Base-by-base conservation (phyloP, 2,329 filamentous ascomycete genomes). In the Hymenoscyphus scutula region DNA sequence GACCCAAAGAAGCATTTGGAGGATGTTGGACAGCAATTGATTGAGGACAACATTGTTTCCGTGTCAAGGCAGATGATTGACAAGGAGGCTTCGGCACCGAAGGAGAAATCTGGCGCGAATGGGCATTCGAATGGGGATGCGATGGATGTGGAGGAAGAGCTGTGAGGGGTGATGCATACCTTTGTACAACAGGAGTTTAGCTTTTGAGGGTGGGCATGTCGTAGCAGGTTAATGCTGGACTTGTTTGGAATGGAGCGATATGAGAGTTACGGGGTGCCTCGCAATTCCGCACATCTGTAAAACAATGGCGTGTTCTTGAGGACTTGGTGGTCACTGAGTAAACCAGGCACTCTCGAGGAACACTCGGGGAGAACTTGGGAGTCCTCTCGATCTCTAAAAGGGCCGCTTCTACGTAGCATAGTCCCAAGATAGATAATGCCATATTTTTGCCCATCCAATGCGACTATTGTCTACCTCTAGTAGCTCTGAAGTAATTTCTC, bases 11-110 rank as follows among this genome's bases (percentile, higher is more conserved):
- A 99, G 83, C 96, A 99, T 77, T 84, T 99, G 74, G 93, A 97
- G 78, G 92, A 97, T 71, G 91, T 99, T 55, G 95, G 95, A 61
- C 93, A 97, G 78, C 89, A 96, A 76, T 84, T 98, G 68, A 98
- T 99, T 73, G 96, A 99, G 80, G 95, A 99, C 84, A 99, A 99
- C 79, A 99, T 99, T 68, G 95, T 99, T 13, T 91, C 92, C 3
- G 93, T 99, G n/a, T 96, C 92, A 68, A 85, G 94, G 76, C 95
- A 98, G 78, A 97, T 99, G 94, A 98, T 99, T 73, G 95, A 98
- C 81, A 98, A 98, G 81, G 95, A 99, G 77, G 95, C 95, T 3
- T 95, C 92, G 5, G 91, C 96, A 77, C 91, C 94, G 23, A 88
- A 85, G 76, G 88, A 89, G 77, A 83, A 89, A 64, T 74, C 72